phyloP scores from a whole-genome alignment of 495 filamentous ascomycete genomes.

The Bathelium albidoporum region DNA sequence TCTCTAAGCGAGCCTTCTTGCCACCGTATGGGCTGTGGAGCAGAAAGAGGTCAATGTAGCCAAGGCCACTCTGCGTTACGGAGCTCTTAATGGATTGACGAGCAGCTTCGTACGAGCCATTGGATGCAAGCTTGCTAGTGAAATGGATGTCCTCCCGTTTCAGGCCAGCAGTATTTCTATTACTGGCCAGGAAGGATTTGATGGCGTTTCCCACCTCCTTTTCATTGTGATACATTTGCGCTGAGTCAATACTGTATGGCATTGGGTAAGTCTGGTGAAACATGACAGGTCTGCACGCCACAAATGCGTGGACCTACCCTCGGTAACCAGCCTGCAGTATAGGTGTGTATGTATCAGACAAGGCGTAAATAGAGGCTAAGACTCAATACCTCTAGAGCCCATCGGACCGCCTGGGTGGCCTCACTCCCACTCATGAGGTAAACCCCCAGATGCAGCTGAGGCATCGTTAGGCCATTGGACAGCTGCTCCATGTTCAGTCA shows the following conservation, averaged over 20 bases:
- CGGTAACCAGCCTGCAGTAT: conserved; percentile 23
- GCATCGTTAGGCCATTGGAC: conserved; percentile 49
- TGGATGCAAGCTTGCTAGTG: conserved; percentile 54
- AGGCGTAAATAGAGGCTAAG: neutral
- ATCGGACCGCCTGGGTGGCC: conserved; percentile 37
- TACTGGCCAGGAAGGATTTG: conserved; percentile 35
- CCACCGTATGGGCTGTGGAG: conserved; percentile 59
- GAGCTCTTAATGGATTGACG: conserved; percentile 46
- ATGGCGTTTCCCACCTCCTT: conserved; percentile 49
- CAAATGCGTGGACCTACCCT: too few relatives aligned
- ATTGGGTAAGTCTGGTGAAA: conserved; percentile 22
- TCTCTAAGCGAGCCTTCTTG: conserved; percentile 44
- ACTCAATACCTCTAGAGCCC: conserved; percentile 36
- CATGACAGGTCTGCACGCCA: neutral
- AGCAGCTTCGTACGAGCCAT: conserved; percentile 47
- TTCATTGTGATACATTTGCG: conserved; percentile 56
- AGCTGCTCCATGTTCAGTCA: conserved; percentile 32
- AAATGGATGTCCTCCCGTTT: conserved; percentile 53
- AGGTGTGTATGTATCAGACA: neutral
- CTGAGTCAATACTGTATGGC: conserved; percentile 44
- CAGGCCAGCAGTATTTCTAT: conserved; percentile 34
- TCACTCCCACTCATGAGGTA: conserved; percentile 49
- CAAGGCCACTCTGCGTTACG: conserved; percentile 43
- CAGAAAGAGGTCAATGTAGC: conserved; percentile 63
- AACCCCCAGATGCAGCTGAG: conserved; percentile 55